Conservation (phyloP, 805 yeast genomes). For the Alloascoidea hylecoeti region DNA sequence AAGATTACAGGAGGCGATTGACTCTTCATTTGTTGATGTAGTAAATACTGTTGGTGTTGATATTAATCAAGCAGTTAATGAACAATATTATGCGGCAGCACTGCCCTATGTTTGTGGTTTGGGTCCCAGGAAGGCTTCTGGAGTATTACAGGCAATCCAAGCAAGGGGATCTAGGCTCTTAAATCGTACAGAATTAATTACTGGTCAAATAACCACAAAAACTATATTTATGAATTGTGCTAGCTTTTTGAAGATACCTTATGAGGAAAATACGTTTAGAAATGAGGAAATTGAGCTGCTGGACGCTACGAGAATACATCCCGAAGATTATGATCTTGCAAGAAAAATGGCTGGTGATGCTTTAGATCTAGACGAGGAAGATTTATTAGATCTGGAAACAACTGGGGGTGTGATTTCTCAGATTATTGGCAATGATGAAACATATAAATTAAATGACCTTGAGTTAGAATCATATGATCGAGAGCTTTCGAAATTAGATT, state of each 20-base stretch:
- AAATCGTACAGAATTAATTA: conserved; percentile 70
- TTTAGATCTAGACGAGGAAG: conserved; percentile 89
- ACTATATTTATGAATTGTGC: conserved; percentile 85
- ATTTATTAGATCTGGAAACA: conserved; percentile 62
- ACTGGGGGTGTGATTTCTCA: conserved; percentile 74
- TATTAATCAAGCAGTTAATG: conserved; percentile 76
- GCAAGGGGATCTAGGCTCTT: conserved; percentile 46
- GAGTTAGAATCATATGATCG: conserved; percentile 87
- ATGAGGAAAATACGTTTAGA: conserved; percentile 40
- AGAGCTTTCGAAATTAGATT: conserved; percentile 53
- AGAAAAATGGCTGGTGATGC: conserved; percentile 98
- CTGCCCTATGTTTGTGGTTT: conserved; percentile 79
- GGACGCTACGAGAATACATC: conserved; percentile 94
- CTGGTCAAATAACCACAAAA: conserved; percentile 65
- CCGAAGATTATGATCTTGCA: conserved; percentile 93
- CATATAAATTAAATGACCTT: conserved; percentile 67
- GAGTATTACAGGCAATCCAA: conserved; percentile 70
- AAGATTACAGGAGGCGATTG: conserved; percentile 47
- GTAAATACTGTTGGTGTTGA: conserved; percentile 89
- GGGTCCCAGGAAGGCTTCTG: conserved; percentile 91
- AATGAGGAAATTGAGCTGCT: conserved; percentile 51
- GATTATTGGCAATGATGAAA: conserved; percentile 54
- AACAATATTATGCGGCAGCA: conserved; percentile 51
- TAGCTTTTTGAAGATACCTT: conserved; percentile 72
- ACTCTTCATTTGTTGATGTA: conserved; percentile 77